Conservation (phyloP, 2,329 filamentous ascomycete species). For the Colletotrichum incanum region DNA sequence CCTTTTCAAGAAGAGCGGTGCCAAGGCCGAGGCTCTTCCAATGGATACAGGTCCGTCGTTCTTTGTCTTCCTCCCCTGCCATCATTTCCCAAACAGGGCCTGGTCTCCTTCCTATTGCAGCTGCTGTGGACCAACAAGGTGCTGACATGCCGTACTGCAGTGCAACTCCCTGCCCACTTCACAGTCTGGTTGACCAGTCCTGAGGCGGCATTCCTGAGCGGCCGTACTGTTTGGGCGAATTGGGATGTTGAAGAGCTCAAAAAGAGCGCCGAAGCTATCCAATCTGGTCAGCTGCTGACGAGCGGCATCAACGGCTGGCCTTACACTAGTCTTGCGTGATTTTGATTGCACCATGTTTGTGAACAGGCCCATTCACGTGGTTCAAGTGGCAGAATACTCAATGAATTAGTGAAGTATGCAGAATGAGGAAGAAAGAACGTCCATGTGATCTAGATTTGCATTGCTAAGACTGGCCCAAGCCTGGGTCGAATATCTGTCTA, state of each 20-base stretch:
- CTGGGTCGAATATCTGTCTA: background rate
- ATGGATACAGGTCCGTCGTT: constrained; percentile 44
- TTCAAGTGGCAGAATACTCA: background rate
- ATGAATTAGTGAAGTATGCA: background rate
- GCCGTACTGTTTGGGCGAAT: constrained; percentile 63
- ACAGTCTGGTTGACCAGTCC: constrained; percentile 60
- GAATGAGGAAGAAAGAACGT: background rate
- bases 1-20: constrained; percentile 46
- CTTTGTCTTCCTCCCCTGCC: background rate
- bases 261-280: constrained; percentile 28
- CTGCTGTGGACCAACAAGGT: constrained; percentile 18
- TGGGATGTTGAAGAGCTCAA: constrained; percentile 69
- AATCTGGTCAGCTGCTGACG: constrained; percentile 30
- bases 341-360: background rate
- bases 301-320: constrained; percentile 37
- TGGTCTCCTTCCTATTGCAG: constrained; percentile 12
- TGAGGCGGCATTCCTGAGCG: constrained; percentile 63
- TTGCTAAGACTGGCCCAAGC: background rate
- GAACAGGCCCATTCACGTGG: background rate
- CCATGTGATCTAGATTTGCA: background rate
- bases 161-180: constrained; percentile 58
- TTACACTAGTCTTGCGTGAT: constrained; percentile 25
- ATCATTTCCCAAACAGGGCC: constrained; percentile 7
- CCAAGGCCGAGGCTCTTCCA: constrained; percentile 44
- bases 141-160: constrained; percentile 43